These are phyloP conservation scores for slime mould (Dictyostelium discoideum) DNA, from an alignment of 78 protist genomes.

Conservation along the genomic window DNA sequence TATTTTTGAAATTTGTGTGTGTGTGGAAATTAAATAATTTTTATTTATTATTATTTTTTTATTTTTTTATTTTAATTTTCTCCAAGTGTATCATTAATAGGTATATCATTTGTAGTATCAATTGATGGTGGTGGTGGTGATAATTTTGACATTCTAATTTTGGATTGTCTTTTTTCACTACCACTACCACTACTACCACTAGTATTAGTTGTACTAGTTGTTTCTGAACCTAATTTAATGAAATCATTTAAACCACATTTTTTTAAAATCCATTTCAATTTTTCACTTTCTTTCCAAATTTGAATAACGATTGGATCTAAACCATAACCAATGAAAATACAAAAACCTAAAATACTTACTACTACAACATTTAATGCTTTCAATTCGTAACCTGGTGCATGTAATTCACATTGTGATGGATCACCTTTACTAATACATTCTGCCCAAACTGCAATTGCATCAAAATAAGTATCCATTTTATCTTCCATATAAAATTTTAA, in stretches of 20 bases:
- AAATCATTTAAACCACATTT: not conserved
- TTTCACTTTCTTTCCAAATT: slow-evolving; percentile 1
- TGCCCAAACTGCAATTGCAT: not conserved
- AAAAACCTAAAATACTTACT: slow-evolving; percentile 9
- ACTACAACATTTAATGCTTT: not conserved
- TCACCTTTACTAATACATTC: not conserved
- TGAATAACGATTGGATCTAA: slow-evolving; percentile 6
- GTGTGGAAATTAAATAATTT: too few species aligned
- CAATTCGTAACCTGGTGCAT: slow-evolving; percentile 20
- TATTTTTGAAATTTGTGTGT: too few species aligned
- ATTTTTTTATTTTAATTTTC: too few species aligned
- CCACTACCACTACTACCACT: not conserved
- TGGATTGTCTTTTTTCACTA: not conserved
- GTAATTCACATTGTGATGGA: not conserved
- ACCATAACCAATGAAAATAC: slow-evolving; percentile 29
- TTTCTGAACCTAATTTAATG: not conserved
- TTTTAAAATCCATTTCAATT: not conserved
- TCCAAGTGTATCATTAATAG: not conserved
- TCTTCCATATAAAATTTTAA: slow-evolving; percentile 12
- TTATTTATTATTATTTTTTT: too few species aligned
- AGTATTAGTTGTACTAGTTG: not conserved
- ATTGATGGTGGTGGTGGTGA: not conserved
- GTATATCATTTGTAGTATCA: not conserved
- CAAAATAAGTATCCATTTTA: not conserved
- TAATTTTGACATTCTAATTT: not conserved